phyloP scores from a whole-genome alignment of 179 eudicot species.

The Actinidia chinensis region DNA sequence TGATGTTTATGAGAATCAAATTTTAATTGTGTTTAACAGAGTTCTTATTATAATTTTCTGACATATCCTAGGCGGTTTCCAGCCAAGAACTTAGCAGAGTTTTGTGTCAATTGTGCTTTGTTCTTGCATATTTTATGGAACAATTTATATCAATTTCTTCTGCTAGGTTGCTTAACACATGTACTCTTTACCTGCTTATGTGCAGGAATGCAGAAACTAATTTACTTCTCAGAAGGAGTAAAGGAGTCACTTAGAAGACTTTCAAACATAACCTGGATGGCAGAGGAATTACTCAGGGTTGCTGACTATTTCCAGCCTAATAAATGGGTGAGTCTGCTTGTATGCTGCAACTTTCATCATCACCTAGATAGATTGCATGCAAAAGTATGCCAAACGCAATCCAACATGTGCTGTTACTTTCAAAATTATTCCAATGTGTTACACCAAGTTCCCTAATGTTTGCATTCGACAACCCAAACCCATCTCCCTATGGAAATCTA shows the following conservation, averaged over 20 bases:
- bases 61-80: neutral
- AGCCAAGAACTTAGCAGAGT: neutral
- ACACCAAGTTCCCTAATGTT: slow-evolving; percentile 3
- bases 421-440: neutral
- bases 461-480: slow-evolving; percentile 2
- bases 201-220: slow-evolving; percentile 53
- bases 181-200: no score
- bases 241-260: slow-evolving; percentile 58
- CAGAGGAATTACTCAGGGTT: slow-evolving; percentile 57
- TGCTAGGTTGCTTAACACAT: no score
- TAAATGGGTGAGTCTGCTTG: slow-evolving; percentile 50
- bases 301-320: slow-evolving; percentile 55
- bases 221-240: slow-evolving; percentile 58
- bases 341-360: slow-evolving; percentile 16
- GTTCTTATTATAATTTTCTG: neutral
- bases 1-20: neutral
- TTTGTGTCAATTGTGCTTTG: neutral
- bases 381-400: neutral
- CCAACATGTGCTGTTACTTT: neutral
- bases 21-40: neutral
- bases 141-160: slow-evolving; percentile 8
- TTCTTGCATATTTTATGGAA: slow-evolving; percentile 4
- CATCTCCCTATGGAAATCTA: neutral
- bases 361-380: neutral
- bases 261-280: slow-evolving; percentile 53